Percentiles rank a stretch among this genome's conserved stretches.
Conservation (phyloP, 2,329 filamentous ascomycete genomes). For the Trichoderma sp. region DNA sequence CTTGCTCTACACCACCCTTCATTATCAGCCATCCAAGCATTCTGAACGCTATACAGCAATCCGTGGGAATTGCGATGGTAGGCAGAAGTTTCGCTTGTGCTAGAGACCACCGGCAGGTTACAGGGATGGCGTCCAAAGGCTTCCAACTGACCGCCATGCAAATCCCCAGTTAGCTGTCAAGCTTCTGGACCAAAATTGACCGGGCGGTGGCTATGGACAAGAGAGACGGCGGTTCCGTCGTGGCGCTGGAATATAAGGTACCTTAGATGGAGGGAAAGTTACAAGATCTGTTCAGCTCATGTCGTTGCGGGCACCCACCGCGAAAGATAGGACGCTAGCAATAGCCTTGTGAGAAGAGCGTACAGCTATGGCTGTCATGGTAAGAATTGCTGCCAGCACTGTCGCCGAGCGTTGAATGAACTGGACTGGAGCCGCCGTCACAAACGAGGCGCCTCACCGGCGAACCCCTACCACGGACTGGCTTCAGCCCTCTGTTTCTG, state of each 20-base stretch:
- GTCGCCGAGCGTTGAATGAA: not conserved
- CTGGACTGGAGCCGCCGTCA: not conserved
- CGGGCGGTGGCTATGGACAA: not conserved
- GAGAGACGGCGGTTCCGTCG: constrained; percentile 2
- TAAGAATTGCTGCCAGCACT: not conserved
- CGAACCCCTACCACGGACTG: not conserved
- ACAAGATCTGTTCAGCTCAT: constrained; percentile 19
- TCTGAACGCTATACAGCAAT: not conserved
- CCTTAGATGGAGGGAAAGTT: not conserved
- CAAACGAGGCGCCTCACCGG: not conserved
- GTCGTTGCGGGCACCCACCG: not conserved
- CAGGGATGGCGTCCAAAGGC: constrained; percentile 3
- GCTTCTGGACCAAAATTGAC: not conserved
- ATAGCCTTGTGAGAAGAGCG: constrained; percentile 12
- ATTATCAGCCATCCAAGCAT: not conserved
- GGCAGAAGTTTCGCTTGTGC: not conserved
- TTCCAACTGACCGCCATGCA: constrained; percentile 18
- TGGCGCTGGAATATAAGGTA: not conserved
- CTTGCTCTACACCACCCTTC: not conserved
- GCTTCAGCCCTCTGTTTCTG: not conserved
- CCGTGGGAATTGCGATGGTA: not conserved
- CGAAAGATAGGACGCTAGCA: constrained; percentile 5
- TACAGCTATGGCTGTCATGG: not conserved
- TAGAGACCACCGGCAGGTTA: not conserved
- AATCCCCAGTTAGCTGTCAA: not conserved